Evolutionary conservation across 768 basidiomycete species (phyloP).

Genomic region (Strobilomyces echinocephalus): DNA sequence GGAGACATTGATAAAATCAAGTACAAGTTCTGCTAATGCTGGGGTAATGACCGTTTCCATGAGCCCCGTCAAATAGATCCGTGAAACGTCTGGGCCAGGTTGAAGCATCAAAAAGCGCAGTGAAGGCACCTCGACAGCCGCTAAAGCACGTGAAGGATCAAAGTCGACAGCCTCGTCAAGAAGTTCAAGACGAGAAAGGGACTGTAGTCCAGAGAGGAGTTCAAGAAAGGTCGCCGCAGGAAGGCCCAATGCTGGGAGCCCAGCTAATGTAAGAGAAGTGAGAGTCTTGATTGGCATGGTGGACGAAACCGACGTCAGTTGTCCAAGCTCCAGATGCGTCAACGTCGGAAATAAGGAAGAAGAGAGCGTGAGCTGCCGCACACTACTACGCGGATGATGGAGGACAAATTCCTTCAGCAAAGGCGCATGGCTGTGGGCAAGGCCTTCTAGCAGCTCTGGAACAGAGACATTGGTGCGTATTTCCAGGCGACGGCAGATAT

Average conservation of each 20-base stretch:
- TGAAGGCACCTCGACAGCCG: slow-evolving; percentile 15
- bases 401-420: slow-evolving; percentile 24
- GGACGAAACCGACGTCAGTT: slow-evolving; percentile 14
- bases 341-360: slow-evolving; percentile 20
- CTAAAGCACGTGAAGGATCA: slow-evolving; percentile 8
- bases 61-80: slow-evolving; percentile 23
- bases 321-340: slow-evolving; percentile 21
- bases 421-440: slow-evolving; percentile 21
- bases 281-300: slow-evolving; percentile 16
- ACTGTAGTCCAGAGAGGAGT: slow-evolving; percentile 21
- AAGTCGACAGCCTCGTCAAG: slow-evolving; percentile 28
- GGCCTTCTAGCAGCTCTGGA: slow-evolving; percentile 22
- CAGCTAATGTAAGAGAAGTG: slow-evolving; percentile 23
- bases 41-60: slow-evolving; percentile 23
- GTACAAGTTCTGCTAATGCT: slow-evolving; percentile 19
- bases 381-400: slow-evolving; percentile 17
- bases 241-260: slow-evolving; percentile 21
- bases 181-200: slow-evolving; percentile 22
- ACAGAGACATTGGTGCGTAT: slow-evolving; percentile 22
- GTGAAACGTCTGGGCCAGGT: slow-evolving; percentile 28
- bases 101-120: slow-evolving; percentile 19
- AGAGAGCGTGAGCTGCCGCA: slow-evolving; percentile 10
- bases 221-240: slow-evolving; percentile 17
- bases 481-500: slow-evolving; percentile 24
- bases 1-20: slow-evolving; percentile 24